These are phyloP conservation scores for Mrakia hoshinonis DNA, from an alignment of 768 basidiomycete genomes.

Conservation along the genomic window DNA sequence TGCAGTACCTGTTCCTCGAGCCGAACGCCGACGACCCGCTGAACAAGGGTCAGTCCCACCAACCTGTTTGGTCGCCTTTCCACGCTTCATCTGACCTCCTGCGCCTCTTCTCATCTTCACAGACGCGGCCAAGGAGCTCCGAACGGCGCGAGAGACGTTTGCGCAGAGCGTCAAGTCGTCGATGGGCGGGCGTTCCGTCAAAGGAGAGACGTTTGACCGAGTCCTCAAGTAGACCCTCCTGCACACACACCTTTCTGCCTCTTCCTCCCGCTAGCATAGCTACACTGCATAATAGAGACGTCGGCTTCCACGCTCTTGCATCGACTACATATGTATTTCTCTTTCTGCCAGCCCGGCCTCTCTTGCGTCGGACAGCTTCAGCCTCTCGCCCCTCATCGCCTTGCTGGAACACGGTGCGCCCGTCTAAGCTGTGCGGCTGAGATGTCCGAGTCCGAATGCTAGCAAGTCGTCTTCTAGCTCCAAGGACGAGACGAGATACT, in stretches of 20 bases:
- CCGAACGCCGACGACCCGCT: constrained; percentile 97
- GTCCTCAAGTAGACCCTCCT: constrained; percentile 43
- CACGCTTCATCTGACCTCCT: neutral
- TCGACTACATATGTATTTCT: too few species aligned
- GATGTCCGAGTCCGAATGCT: too few species aligned
- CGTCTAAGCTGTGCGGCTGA: too few species aligned
- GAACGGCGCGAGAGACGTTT: constrained; percentile 77
- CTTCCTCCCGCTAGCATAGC: neutral
- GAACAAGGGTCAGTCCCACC: constrained; percentile 70
- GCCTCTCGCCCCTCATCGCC: too few species aligned
- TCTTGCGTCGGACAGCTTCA: too few species aligned
- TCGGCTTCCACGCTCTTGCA: too few species aligned
- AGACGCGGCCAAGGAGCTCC: constrained; percentile 95
- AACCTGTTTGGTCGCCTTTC: neutral
- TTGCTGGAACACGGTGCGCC: too few species aligned
- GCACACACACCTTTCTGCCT: neutral
- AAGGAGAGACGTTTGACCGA: constrained; percentile 68
- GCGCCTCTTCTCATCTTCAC: constrained; percentile 32
- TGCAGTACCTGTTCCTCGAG: constrained; percentile 97
- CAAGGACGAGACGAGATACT: too few species aligned
- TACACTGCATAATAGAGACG: too few species aligned
- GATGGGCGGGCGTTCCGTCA: constrained; percentile 72
- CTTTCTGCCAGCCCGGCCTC: too few species aligned
- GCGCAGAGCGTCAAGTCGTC: constrained; percentile 72
- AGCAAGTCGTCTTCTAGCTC: too few species aligned